A percentile compares a stretch with the other conserved stretches of the same genome.
phyloP scores from a whole-genome alignment of 495 filamentous ascomycete species.

The Astrothelium macrocarpum region DNA sequence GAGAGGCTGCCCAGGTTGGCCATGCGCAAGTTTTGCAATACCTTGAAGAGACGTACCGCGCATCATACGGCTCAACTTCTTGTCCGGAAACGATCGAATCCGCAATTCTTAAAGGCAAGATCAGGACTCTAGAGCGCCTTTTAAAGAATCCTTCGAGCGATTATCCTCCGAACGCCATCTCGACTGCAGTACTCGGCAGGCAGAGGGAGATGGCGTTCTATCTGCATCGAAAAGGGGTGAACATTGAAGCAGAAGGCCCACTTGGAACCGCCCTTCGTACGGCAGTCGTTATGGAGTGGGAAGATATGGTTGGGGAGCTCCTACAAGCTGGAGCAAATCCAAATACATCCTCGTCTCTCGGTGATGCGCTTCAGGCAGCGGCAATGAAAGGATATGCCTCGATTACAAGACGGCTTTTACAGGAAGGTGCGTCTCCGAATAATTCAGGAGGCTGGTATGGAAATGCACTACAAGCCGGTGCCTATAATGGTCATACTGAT shows the following conservation, averaged over 20 bases:
- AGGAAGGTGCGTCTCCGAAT: conserved; percentile 27
- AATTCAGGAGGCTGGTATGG: conserved; percentile 17
- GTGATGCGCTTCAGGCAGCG: conserved; percentile 30
- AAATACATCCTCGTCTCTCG: background rate
- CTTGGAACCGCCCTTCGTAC: background rate
- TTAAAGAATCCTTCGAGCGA: background rate
- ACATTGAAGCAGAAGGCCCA: background rate
- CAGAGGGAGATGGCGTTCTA: background rate
- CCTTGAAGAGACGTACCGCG: background rate
- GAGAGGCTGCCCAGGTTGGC: background rate
- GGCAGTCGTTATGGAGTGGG: background rate
- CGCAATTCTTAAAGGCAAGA: background rate
- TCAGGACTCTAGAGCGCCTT: background rate
- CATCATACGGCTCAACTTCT: background rate
- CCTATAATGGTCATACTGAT: conserved; percentile 14
- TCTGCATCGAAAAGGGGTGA: background rate
- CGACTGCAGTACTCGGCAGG: background rate
- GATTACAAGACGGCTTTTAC: conserved; percentile 26
- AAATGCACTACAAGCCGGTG: conserved; percentile 22
- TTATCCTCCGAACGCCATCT: background rate
- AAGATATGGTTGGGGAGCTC: background rate
- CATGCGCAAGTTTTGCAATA: background rate
- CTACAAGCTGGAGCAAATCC: background rate
- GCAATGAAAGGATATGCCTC: conserved; percentile 19
- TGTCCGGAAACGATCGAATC: background rate